phyloP scores from a whole-genome alignment of 495 filamentous ascomycete genomes.

The Parathielavia hyrcaniae region DNA sequence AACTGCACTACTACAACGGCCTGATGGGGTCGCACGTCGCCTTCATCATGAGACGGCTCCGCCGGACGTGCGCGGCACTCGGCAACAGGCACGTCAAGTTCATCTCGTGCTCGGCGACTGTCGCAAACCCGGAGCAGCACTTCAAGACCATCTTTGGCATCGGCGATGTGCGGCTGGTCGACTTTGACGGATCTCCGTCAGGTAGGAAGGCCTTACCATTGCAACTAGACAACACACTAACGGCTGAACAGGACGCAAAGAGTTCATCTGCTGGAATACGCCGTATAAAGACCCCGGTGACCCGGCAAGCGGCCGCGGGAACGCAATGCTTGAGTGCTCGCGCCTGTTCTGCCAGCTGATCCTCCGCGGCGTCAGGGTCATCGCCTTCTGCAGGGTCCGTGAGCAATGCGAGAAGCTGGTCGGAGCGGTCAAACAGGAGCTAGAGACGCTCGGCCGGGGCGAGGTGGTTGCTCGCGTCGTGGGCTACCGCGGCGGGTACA shows the following conservation, averaged over 20 bases:
- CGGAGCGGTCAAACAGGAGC: constrained; percentile 70
- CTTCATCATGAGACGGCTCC: constrained; percentile 85
- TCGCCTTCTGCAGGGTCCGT: constrained; percentile 83
- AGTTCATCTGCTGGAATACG: constrained; percentile 97
- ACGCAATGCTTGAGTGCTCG: constrained; percentile 76
- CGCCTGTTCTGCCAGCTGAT: constrained; percentile 87
- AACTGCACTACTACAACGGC: constrained; percentile 95
- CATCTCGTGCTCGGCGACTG: constrained; percentile 94
- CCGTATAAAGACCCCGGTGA: constrained; percentile 88
- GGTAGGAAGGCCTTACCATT: constrained; percentile 29
- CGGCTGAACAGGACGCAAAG: constrained; percentile 57
- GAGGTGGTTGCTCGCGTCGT: constrained; percentile 78
- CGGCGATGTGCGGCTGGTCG: constrained; percentile 64
- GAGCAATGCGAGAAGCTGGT: constrained; percentile 84
- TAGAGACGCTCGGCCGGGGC: constrained; percentile 60
- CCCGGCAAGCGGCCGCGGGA: constrained; percentile 76
- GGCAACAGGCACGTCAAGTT: constrained; percentile 88
- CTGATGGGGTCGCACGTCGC: constrained; percentile 91
- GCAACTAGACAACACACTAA: not conserved
- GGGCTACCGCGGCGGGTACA: constrained; percentile 95
- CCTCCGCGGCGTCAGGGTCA: constrained; percentile 81
- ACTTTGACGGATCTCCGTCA: constrained; percentile 89
- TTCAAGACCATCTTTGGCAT: constrained; percentile 94
- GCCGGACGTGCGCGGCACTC: constrained; percentile 83
- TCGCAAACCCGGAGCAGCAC: constrained; percentile 88